Evolutionary conservation across 1,284 basidiomycete species (phyloP).

Genomic region (Meripilus lineatus): DNA sequence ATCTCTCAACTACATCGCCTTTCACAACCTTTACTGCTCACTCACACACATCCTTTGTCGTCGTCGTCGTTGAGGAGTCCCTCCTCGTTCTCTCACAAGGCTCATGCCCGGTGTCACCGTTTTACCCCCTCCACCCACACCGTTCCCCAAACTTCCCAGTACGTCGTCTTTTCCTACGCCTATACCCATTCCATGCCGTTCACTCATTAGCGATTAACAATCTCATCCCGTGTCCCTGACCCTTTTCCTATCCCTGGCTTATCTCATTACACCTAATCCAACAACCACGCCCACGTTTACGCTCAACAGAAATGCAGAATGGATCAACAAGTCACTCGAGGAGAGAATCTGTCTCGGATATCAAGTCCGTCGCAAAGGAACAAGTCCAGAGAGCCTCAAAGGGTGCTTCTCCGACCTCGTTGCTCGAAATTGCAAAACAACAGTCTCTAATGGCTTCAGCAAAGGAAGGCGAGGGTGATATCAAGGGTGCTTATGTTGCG

Average conservation of each 20-base stretch:
- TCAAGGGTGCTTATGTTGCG: slow-evolving; percentile 52
- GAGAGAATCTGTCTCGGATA: slow-evolving; percentile 47
- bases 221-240: too few species aligned
- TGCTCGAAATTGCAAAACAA: slow-evolving; percentile 55
- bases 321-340: slow-evolving; percentile 21
- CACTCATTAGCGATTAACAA: too few species aligned
- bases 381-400: slow-evolving; percentile 48
- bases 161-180: slow-evolving; percentile 18
- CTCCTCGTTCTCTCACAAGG: too few species aligned
- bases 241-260: too few species aligned
- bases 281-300: too few species aligned
- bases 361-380: slow-evolving; percentile 60
- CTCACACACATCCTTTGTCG: too few species aligned
- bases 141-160: slow-evolving; percentile 15
- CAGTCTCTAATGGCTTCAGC: slow-evolving; percentile 48
- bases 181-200: slow-evolving; percentile 2
- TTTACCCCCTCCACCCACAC: slow-evolving; percentile 26
- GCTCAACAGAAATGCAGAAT: slow-evolving; percentile 29
- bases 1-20: too few species aligned
- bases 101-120: slow-evolving; percentile 33
- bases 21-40: too few species aligned
- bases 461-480: slow-evolving; percentile 50
- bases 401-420: slow-evolving; percentile 47
- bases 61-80: too few species aligned
- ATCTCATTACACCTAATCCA: slow-evolving; percentile 8